These are phyloP conservation scores for Suhomyces chickasaworum DNA, from an alignment of 1,139 yeast genomes.

Conservation along the genomic window DNA sequence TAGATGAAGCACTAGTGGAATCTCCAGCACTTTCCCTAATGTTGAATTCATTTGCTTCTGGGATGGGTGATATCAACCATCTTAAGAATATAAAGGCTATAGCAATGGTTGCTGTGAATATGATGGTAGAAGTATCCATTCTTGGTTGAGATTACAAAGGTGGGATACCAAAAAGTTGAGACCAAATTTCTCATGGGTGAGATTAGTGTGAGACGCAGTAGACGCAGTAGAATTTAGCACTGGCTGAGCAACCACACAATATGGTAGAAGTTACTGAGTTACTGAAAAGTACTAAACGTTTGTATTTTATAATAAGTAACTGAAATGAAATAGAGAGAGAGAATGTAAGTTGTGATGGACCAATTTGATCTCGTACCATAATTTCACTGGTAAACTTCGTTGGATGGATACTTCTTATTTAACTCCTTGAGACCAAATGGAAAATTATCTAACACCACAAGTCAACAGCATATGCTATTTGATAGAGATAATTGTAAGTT, in stretches of 20 bases:
- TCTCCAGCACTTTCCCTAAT: conserved; percentile 19
- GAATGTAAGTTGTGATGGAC: background rate
- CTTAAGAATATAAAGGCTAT: conserved; percentile 59
- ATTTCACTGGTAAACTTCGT: no score
- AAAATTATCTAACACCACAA: no score
- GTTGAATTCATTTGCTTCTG: conserved; percentile 35
- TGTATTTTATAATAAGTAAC: background rate
- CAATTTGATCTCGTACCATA: no score
- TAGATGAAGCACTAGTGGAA: conserved; percentile 12
- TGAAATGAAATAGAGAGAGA: background rate
- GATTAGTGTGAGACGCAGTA: background rate
- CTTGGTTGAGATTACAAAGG: background rate
- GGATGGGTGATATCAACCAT: conserved; percentile 62
- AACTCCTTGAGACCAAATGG: no score
- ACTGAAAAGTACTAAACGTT: background rate
- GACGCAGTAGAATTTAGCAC: no score
- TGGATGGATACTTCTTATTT: no score
- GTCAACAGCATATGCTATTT: no score
- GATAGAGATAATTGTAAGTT: no score
- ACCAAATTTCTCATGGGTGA: background rate
- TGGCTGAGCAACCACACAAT: background rate
- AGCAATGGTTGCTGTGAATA: conserved; percentile 51
- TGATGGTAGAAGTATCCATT: conserved; percentile 57
- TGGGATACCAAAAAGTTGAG: background rate
- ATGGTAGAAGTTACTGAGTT: background rate